phyloP scores from a whole-genome alignment of 2,329 filamentous ascomycete species.

The Rasamsonia emersonii region DNA sequence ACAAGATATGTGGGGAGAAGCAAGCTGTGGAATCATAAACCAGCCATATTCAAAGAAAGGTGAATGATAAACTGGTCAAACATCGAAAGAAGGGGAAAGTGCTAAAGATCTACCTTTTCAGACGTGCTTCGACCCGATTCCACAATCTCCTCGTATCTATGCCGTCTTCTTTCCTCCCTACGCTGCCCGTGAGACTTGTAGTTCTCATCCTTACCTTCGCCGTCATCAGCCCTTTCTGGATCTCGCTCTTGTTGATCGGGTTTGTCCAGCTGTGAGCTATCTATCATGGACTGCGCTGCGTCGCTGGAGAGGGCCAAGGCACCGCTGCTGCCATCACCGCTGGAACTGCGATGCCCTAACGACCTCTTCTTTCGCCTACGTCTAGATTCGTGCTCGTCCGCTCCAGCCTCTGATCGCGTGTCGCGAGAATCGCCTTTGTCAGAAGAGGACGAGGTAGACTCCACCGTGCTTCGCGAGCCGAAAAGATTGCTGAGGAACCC shows the following conservation, averaged over 20 bases:
- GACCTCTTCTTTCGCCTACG: constrained; percentile 39
- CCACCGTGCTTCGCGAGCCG: constrained; percentile 16
- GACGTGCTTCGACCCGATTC: constrained; percentile 22
- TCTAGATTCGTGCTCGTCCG: constrained; percentile 32
- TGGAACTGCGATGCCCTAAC: constrained; percentile 28
- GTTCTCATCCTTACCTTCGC: constrained; percentile 30
- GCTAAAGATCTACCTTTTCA: constrained; percentile 31
- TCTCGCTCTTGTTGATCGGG: constrained; percentile 29
- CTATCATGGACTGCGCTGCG: constrained; percentile 40
- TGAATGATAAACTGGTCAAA: constrained; percentile 3
- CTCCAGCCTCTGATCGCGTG: constrained; percentile 27
- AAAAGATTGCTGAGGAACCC: constrained; percentile 32
- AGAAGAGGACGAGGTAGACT: constrained; percentile 22
- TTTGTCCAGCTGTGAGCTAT: constrained; percentile 42
- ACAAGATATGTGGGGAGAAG: too few relatives aligned
- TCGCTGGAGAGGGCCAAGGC: constrained; percentile 25
- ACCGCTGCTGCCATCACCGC: constrained; percentile 30
- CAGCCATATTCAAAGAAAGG: constrained; percentile 18
- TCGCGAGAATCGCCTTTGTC: constrained; percentile 23
- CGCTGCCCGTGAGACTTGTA: constrained; percentile 24
- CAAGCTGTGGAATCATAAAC: too few relatives aligned
- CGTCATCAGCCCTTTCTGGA: constrained; percentile 27
- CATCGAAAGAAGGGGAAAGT: constrained; percentile 14
- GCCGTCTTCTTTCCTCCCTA: constrained; percentile 28
- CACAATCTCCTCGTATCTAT: constrained; percentile 29